phyloP scores from a whole-genome alignment of 306 rosid species.

The cucumber (Cucumis sativus) region DNA sequence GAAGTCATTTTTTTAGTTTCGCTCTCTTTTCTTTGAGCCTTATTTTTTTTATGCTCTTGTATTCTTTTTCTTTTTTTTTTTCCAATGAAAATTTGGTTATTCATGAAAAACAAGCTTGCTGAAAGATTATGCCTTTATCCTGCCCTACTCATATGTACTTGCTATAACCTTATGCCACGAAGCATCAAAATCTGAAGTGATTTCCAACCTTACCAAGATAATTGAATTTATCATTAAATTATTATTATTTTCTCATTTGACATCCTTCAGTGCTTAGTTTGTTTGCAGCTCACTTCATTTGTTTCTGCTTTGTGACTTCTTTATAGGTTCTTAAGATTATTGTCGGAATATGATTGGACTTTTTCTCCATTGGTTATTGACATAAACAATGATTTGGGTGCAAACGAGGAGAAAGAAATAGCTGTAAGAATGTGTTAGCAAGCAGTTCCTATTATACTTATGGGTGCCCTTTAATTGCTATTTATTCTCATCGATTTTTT shows the following conservation, averaged over 20 bases:
- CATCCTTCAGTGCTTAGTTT: background rate
- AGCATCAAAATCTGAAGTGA: background rate
- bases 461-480: background rate
- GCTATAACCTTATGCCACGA: background rate
- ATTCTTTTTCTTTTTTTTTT: background rate
- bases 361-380: slow-evolving; percentile 71
- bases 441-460: slow-evolving; percentile 6
- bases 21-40: background rate
- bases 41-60: background rate
- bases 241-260: background rate
- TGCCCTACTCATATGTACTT: background rate
- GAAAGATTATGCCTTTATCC: background rate
- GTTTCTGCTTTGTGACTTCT: background rate
- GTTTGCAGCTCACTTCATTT: background rate
- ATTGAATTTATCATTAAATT: background rate
- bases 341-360: slow-evolving; percentile 76
- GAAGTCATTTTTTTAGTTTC: background rate
- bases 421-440: slow-evolving; percentile 32
- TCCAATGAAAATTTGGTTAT: background rate
- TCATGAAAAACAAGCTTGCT: background rate
- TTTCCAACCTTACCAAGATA: background rate
- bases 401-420: slow-evolving; percentile 56
- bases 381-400: slow-evolving; percentile 54
- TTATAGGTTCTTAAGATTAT: slow-evolving; percentile 62
- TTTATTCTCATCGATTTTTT: slow-evolving; percentile 10